Evolutionary conservation across 768 basidiomycete genomes (phyloP).

Genomic region (Obba rivulosa): DNA sequence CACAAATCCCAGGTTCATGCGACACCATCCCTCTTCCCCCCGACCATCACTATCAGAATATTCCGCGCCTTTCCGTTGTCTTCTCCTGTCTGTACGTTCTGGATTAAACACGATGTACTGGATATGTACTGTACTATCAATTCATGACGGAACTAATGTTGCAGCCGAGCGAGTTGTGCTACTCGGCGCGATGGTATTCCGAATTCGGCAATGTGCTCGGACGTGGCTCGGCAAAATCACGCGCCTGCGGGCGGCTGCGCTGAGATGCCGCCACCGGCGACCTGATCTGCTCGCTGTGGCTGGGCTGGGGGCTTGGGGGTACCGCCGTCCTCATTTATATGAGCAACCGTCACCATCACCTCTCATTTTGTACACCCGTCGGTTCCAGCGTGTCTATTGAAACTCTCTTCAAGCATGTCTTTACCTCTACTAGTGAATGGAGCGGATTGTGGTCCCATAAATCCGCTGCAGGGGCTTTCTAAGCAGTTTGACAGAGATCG

Average conservation of each 20-base stretch:
- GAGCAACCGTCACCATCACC: not conserved
- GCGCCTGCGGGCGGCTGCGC: not conserved
- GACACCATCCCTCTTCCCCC: no score
- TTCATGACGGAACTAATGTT: no score
- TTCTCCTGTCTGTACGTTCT: no score
- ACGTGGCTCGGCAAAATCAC: not conserved
- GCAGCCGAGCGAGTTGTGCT: no score
- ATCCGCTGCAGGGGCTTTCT: slow-evolving; percentile 73
- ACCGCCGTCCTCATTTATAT: not conserved
- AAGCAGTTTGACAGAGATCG: slow-evolving; percentile 79
- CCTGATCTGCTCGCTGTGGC: not conserved
- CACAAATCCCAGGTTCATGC: not conserved
- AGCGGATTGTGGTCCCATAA: slow-evolving; percentile 82
- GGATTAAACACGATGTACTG: no score
- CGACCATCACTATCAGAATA: no score
- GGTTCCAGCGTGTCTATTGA: not conserved
- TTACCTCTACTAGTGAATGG: slow-evolving; percentile 73
- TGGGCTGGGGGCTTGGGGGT: not conserved
- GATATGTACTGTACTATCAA: no score
- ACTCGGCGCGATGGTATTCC: not conserved
- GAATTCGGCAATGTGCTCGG: not conserved
- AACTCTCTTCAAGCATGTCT: slow-evolving; percentile 45
- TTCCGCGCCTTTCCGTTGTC: no score
- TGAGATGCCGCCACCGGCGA: not conserved
- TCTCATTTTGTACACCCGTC: not conserved